Conservation (phyloP, 2,329 filamentous ascomycete species). For the Boeremia exigua region DNA sequence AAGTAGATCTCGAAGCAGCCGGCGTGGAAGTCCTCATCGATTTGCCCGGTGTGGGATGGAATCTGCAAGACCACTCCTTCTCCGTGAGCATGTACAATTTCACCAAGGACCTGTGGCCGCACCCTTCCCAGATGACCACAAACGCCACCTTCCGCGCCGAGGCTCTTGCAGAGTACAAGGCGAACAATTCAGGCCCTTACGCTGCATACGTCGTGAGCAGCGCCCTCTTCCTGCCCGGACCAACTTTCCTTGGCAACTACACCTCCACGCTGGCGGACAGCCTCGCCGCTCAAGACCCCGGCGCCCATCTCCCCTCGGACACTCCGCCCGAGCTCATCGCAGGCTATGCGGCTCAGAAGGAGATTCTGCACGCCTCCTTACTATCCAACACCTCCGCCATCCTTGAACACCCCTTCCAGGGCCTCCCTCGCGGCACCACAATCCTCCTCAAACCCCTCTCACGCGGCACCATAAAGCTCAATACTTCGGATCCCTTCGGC, state of each 20-base stretch:
- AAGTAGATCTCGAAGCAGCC: conserved; percentile 10
- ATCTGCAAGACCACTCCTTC: conserved; percentile 35
- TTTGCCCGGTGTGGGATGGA: conserved; percentile 34
- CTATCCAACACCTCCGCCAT: not conserved
- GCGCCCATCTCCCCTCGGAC: not conserved
- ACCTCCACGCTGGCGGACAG: not conserved
- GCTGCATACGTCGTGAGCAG: conserved; percentile 5
- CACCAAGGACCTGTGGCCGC: conserved; percentile 6
- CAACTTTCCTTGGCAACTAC: not conserved
- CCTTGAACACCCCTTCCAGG: conserved; percentile 8
- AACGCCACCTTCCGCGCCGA: conserved; percentile 18
- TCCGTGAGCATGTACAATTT: conserved; percentile 1
- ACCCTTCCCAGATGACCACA: conserved; percentile 3
- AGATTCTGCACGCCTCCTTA: not conserved
- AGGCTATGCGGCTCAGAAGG: conserved; percentile 2
- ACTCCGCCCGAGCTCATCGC: not conserved
- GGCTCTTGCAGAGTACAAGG: conserved; percentile 4
- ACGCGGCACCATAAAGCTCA: conserved; percentile 41
- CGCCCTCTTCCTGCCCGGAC: conserved; percentile 4
- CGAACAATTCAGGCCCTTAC: conserved; percentile 5
- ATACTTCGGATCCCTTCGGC: conserved; percentile 33
- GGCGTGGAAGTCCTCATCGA: conserved; percentile 25
- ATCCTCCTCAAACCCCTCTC: conserved; percentile 30
- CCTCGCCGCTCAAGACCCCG: not conserved
- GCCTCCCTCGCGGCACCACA: not conserved